These are phyloP conservation scores for Malus asiatica DNA, from an alignment of 306 rosid species.

Conservation along the genomic window DNA sequence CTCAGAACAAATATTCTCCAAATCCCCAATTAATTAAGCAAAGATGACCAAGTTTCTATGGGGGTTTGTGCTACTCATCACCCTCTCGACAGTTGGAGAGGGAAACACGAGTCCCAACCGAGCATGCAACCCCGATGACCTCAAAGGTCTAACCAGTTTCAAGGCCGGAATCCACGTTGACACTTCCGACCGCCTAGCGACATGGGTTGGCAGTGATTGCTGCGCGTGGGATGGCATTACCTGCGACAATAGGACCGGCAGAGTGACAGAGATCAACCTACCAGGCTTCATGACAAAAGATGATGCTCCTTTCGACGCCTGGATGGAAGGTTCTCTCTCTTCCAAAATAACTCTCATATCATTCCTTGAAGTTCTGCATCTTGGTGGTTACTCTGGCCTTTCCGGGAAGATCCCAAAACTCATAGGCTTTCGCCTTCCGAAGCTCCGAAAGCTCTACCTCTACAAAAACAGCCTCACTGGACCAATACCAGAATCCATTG, in stretches of 20 bases:
- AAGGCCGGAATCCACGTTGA: conserved; percentile 47
- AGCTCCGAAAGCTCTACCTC: conserved; percentile 46
- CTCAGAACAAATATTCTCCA: neutral
- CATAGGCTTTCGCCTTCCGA: conserved; percentile 38
- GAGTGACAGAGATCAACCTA: conserved; percentile 48
- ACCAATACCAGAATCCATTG: conserved; percentile 53
- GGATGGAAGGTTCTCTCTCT: conserved; percentile 49
- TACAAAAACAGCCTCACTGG: conserved; percentile 56
- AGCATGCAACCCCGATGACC: conserved; percentile 44
- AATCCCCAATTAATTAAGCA: too few relatives aligned
- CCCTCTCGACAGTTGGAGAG: conserved; percentile 20
- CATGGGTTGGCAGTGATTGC: conserved; percentile 46
- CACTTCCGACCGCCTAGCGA: conserved; percentile 44
- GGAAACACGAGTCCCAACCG: neutral
- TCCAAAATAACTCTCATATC: conserved; percentile 43
- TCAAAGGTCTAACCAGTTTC: conserved; percentile 51
- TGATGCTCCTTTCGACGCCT: conserved; percentile 31
- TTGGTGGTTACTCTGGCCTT: conserved; percentile 52
- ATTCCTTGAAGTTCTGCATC: conserved; percentile 50
- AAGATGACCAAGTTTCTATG: conserved; percentile 17
- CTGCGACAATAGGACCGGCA: conserved; percentile 43
- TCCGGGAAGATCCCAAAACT: conserved; percentile 45
- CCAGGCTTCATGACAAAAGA: conserved; percentile 48
- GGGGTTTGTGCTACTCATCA: conserved; percentile 10
- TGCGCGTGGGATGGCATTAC: conserved; percentile 63